Evolutionary conservation across 768 basidiomycete genomes (phyloP), one percentile per base, ranked within the genome.

Genomic region (Lactarius psammicola): DNA sequence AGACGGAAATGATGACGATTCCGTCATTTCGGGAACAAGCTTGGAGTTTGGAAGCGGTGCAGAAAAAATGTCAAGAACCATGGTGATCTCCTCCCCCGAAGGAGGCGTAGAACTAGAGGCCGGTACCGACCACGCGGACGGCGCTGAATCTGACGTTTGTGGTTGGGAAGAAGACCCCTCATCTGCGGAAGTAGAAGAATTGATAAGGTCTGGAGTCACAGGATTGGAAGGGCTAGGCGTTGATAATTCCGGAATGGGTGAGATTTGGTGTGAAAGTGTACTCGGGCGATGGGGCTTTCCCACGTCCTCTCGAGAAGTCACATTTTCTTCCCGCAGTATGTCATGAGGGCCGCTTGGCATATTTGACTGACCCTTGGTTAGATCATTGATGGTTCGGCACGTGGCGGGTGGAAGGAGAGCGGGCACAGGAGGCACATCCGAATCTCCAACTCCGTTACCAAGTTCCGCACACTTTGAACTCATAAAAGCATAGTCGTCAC

Each of bases 191-290:
- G 53, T 62, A 38, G 56, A 28, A 18, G 68, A 59, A 33, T 62
- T 69, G 36, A 54, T 38, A 17, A 60, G 34, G 4, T 70, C 69
- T 6, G 69, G 64, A 20, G 63, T 64, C 46, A 38, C 56, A 23
- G 61, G 28, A n/a, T 55, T 51, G 26, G 63, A 59, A 20, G 42
- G 40, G 17, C 34, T n/a, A 2, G 57, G 56, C 17, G 58, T 64
- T 10, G 44, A 23, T 40, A 51, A 17, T 40, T 68, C 69, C 8
- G 56, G 15, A 26, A 63, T 46, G 33, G 55, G 57, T 6, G 58
- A 68, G 28, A 56, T 51, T 49, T 36, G 66, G 17, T 59, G 44
- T 20, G 42, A 38, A 6, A 40, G n/a, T 36, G 56, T 28, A 9
- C 11, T 34, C 33, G 30, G 20, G 31, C 18, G 9, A 20, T 20